Percentiles rank a stretch among this genome's conserved stretches.
These are phyloP conservation scores for Perilla frutescens DNA, from an alignment of 257 asterid genomes.

Conservation along the genomic window DNA sequence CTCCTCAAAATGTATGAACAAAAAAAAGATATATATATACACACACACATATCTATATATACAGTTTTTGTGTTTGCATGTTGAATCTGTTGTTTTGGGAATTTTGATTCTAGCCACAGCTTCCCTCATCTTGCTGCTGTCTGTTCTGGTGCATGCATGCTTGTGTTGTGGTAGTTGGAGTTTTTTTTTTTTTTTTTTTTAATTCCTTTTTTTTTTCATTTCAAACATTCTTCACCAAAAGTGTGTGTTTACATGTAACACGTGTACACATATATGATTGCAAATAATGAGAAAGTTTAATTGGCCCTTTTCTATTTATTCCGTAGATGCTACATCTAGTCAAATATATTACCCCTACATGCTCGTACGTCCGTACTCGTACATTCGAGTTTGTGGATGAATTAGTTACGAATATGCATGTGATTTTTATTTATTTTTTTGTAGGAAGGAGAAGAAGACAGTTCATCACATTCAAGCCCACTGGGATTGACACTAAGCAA, in stretches of 20 bases:
- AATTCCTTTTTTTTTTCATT: background rate
- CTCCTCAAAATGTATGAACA: background rate
- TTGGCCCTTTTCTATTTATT: no score
- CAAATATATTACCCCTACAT: background rate
- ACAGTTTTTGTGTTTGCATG: no score
- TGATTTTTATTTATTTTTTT: background rate
- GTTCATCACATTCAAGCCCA: constrained; percentile 31
- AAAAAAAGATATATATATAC: no score
- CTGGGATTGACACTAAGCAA: constrained; percentile 55
- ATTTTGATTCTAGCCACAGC: no score
- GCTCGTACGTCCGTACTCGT: no score
- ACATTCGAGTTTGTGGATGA: no score
- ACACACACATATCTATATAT: no score
- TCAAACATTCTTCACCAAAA: background rate
- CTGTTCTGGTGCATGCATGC: constrained; percentile 24
- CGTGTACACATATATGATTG: no score
- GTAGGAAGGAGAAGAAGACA: constrained; percentile 41
- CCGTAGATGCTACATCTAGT: background rate
- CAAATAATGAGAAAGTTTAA: no score
- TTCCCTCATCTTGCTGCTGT: background rate
- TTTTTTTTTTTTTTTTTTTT: background rate
- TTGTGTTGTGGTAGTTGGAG: background rate
- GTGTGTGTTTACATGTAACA: no score
- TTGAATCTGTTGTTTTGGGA: no score
- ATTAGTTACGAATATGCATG: no score